These are phyloP conservation scores for Aegilops umbellulata DNA, from an alignment of 176 grass and related monocot species.

Conservation along the genomic window DNA sequence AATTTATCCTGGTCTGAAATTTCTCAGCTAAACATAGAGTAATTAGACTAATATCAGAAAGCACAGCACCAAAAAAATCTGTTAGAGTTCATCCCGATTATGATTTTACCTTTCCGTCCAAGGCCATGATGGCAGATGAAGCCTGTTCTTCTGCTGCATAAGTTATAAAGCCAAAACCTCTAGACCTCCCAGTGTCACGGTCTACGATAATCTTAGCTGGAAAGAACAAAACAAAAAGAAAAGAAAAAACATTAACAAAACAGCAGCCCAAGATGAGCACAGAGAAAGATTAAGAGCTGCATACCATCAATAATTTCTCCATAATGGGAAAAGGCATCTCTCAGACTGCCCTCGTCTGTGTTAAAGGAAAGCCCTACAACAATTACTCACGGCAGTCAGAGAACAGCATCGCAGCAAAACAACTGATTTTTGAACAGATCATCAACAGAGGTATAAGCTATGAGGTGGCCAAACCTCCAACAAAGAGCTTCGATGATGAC, in stretches of 20 bases:
- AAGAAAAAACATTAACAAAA: not conserved
- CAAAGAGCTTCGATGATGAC: constrained; percentile 90
- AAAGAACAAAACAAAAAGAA: not conserved
- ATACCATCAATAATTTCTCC: constrained; percentile 82
- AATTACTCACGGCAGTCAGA: not conserved
- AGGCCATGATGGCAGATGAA: constrained; percentile 67
- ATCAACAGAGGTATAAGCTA: not conserved
- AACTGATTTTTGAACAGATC: not conserved
- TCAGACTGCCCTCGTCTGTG: constrained; percentile 63
- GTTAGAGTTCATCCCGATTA: not conserved
- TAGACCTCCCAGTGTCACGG: constrained; percentile 80
- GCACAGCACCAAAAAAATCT: not conserved
- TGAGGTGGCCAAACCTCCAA: constrained; percentile 55
- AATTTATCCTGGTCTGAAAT: not conserved
- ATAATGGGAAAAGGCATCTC: constrained; percentile 59
- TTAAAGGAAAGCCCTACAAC: constrained; percentile 68
- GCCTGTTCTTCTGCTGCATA: constrained; percentile 75
- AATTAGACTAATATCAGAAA: not conserved
- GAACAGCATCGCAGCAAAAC: not conserved
- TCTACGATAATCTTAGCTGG: constrained; percentile 85
- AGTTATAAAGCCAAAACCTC: constrained; percentile 96
- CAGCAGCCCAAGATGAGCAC: not conserved
- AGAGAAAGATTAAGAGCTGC: not conserved
- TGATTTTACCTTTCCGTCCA: constrained; percentile 73
- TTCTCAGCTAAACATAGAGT: not conserved